Evolutionary conservation across 2,329 filamentous ascomycete species (phyloP), one percentile per base, ranked within the genome.

Genomic region (Cercospora sp.): DNA sequence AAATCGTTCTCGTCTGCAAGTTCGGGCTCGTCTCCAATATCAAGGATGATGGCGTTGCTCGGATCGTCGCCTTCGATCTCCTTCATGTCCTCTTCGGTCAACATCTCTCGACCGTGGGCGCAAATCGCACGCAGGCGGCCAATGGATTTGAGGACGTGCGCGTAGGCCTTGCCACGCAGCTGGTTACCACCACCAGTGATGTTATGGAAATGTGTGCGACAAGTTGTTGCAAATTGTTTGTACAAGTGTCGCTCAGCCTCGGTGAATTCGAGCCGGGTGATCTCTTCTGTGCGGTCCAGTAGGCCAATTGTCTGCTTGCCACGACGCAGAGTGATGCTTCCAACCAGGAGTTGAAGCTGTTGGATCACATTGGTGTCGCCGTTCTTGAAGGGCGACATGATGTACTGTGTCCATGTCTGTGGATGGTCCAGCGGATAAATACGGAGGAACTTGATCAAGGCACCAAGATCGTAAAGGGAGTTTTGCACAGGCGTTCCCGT

Each of bases 401-500:
- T 95, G 77, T 91, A 89, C 66, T 91, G 88, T 4, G 88, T 86
- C 77, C 97, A 99, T 61, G 88, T 89, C 63, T 84, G 83, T 64
- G 88, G 87, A 60, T 94, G 90, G 69, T 97, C 89, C 75, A 98
- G 98, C 0, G 94, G 94, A 74, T 89, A 89, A 13, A 98, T 83
- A 13, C 91, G 89, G 51, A 98, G 83, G 71, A 98, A 98, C 34
- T 90, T 91, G 67, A 97, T 89, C 2, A 98, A 83, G 1, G 94
- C 91, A 13, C 92, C 91, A 24, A 98, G 85, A 78, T 99, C 95
- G 72, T 96, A 93, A 2, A 98, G 85, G 3, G 92, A 90, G 77
- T 99, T 99, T 80, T 98, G 94, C 8, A 98, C 92, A 0, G 94
- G 95, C 0, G 95, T 98, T 65, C 94, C 95, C 0, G 95, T 98